Evolutionary conservation across 2,329 filamentous ascomycete genomes (phyloP).

Genomic region (Incumbomyces lentus): DNA sequence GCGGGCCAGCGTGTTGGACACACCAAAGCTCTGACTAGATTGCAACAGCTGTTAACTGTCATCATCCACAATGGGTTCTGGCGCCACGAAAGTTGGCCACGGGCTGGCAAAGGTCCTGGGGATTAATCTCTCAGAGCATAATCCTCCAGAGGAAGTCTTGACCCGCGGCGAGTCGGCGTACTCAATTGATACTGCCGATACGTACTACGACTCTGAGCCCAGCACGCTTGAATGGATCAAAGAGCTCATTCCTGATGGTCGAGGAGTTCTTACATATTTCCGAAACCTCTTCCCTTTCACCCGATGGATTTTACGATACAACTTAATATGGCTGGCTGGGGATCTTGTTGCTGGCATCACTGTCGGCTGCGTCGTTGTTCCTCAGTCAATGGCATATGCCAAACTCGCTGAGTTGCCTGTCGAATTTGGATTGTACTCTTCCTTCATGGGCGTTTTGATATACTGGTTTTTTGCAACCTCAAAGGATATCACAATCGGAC

Average conservation of each 20-base stretch:
- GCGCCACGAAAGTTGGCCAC: slow-evolving; percentile 54
- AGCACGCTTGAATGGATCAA: slow-evolving; percentile 61
- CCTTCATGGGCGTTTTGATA: slow-evolving; percentile 86
- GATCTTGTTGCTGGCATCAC: slow-evolving; percentile 79
- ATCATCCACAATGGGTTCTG: slow-evolving; percentile 14
- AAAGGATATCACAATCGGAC: slow-evolving; percentile 96
- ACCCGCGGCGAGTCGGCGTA: slow-evolving; percentile 70
- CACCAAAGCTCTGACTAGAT: not conserved
- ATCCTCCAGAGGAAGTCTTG: slow-evolving; percentile 48
- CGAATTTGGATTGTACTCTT: slow-evolving; percentile 84
- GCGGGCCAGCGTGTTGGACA: no score
- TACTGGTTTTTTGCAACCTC: slow-evolving; percentile 99
- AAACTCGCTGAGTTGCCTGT: slow-evolving; percentile 67
- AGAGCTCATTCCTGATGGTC: slow-evolving; percentile 50
- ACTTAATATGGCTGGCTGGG: slow-evolving; percentile 75
- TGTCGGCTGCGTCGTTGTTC: slow-evolving; percentile 74
- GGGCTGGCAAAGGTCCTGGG: slow-evolving; percentile 67
- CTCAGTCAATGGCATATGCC: slow-evolving; percentile 94
- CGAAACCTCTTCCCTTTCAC: slow-evolving; percentile 74
- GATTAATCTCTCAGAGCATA: slow-evolving; percentile 65
- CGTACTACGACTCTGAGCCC: slow-evolving; percentile 75
- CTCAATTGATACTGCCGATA: slow-evolving; percentile 61
- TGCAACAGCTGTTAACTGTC: no score
- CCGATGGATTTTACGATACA: slow-evolving; percentile 83
- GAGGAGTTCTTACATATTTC: slow-evolving; percentile 51